Conservation (phyloP, 73 alveolate species). For the Paramecium sexaurelia region DNA sequence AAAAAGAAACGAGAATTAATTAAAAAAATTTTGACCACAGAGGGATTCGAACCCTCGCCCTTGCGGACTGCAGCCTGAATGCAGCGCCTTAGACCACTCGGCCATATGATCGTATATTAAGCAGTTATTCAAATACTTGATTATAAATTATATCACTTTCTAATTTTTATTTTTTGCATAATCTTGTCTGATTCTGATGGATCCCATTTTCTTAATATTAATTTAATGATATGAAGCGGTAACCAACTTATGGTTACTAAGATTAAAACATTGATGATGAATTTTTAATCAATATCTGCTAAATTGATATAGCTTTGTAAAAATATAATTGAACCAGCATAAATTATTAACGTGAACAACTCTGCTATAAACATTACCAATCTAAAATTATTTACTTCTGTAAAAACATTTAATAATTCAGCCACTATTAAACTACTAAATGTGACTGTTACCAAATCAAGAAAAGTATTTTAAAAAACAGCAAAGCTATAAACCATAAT, state of each 20-base stretch:
- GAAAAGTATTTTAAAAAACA: conserved; percentile 87
- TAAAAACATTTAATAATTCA: conserved; percentile 93
- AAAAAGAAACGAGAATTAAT: not conserved
- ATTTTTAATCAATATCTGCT: conserved; percentile 70
- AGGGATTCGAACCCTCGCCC: conserved; percentile 95
- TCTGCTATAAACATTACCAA: conserved; percentile 88
- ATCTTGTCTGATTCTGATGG: conserved; percentile 86
- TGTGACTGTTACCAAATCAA: conserved; percentile 93
- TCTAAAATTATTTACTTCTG: conserved; percentile 88
- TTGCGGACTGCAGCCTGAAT: conserved; percentile 91
- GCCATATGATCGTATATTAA: conserved; percentile 74
- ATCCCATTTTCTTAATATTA: conserved; percentile 67
- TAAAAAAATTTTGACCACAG: conserved; percentile 81
- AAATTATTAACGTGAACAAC: conserved; percentile 78
- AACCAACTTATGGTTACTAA: conserved; percentile 82
- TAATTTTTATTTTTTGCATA: conserved; percentile 54
- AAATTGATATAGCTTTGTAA: conserved; percentile 79
- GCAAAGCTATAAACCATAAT: conserved; percentile 87
- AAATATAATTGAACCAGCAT: conserved; percentile 74
- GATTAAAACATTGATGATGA: conserved; percentile 75
- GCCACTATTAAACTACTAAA: conserved; percentile 91
- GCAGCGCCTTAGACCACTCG: conserved; percentile 94
- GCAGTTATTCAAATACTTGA: not conserved
- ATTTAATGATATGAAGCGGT: conserved; percentile 80
- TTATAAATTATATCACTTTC: conserved; percentile 3